phyloP scores from a whole-genome alignment of 2,329 filamentous ascomycete species.

The Venturia nashicola region DNA sequence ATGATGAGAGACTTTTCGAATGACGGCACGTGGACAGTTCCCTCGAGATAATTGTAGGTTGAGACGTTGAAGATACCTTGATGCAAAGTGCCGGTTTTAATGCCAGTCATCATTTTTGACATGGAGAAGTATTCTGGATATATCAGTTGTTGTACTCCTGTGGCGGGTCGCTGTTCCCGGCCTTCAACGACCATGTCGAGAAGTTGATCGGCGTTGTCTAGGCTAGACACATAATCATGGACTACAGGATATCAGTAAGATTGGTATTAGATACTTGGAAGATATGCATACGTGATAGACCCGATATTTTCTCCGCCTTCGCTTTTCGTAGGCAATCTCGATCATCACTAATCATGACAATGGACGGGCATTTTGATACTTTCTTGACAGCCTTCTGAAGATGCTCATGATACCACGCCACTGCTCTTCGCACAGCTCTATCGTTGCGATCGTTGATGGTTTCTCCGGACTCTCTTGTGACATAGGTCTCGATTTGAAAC shows the following conservation, averaged over 20 bases:
- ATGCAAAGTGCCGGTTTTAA: slow-evolving; percentile 79
- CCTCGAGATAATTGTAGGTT: slow-evolving; percentile 95
- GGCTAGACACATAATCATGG: slow-evolving; percentile 64
- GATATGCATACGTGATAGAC: slow-evolving; percentile 37
- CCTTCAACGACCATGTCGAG: slow-evolving; percentile 87
- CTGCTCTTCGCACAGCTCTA: slow-evolving; percentile 72
- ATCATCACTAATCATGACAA: slow-evolving; percentile 93
- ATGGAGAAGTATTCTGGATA: slow-evolving; percentile 77
- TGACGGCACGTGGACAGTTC: slow-evolving; percentile 75
- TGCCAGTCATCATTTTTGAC: slow-evolving; percentile 87
- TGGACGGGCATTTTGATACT: slow-evolving; percentile 50
- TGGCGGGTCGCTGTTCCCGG: slow-evolving; percentile 52
- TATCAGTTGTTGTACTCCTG: slow-evolving; percentile 57
- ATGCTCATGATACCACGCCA: slow-evolving; percentile 84
- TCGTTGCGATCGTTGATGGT: slow-evolving; percentile 96
- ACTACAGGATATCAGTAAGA: slow-evolving; percentile 18
- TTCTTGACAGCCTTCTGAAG: slow-evolving; percentile 46
- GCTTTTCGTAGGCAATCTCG: slow-evolving; percentile 77
- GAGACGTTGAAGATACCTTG: slow-evolving; percentile 95
- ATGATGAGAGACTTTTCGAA: slow-evolving; percentile 85
- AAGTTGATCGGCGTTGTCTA: slow-evolving; percentile 74
- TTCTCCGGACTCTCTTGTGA: slow-evolving; percentile 62
- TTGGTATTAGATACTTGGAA: not conserved
- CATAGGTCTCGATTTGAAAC: slow-evolving; percentile 84
- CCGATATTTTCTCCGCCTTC: slow-evolving; percentile 59